Base-by-base conservation (phyloP, 208 protist genomes). In the Paratrypanosoma confusum region DNA sequence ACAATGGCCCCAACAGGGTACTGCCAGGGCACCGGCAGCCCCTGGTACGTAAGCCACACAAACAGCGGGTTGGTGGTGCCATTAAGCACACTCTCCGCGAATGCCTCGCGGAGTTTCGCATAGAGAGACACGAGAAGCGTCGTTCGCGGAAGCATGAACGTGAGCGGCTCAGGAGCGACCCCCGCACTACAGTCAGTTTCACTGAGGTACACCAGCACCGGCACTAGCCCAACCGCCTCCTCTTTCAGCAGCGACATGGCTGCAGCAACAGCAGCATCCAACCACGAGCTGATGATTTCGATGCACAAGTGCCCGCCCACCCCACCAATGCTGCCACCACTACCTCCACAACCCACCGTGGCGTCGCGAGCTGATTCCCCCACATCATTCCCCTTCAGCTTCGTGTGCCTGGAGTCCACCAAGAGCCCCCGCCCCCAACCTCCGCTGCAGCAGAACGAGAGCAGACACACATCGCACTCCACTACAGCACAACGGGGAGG, bases 1-100 rank as follows among this genome's bases (percentile, higher is more conserved):
- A 79, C 77, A 0, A 88, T 62, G 0, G 59, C 73, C 2, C 79
- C 79, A 20, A 67, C 62, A 1, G 79, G 71, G 34, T 80, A 80
- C 4, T 70, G 52, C 73, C 78, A 87, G 7, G 69, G 62, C 20
- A 87, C 33, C n/a, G 60, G 63, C 26, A 51, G 35, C 32, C 54
- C 49, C 0, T 55, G 37, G 20, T 63, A 66, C 26, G 59, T 77
- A 24, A 86, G 63, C 70, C 72, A 86, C 35, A 80, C 63, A 43
- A 80, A 60, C 26, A 62, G 75, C 6, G 37, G 50, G 22, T 65
- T 36, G 1, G 60, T 57, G 24, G 55, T 67, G 21, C 70, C 53
- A 3, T 42, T 53, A 17, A 57, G 55, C 1, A 59, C 66, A 49
- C 67, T 77, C 11, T 58, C 34, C 13, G 56, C 50, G 51, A 81